Evolutionary conservation across 345 rosid species (phyloP), one percentile per base, ranked within the genome.

Genomic region (Arabidopsis suecica): DNA sequence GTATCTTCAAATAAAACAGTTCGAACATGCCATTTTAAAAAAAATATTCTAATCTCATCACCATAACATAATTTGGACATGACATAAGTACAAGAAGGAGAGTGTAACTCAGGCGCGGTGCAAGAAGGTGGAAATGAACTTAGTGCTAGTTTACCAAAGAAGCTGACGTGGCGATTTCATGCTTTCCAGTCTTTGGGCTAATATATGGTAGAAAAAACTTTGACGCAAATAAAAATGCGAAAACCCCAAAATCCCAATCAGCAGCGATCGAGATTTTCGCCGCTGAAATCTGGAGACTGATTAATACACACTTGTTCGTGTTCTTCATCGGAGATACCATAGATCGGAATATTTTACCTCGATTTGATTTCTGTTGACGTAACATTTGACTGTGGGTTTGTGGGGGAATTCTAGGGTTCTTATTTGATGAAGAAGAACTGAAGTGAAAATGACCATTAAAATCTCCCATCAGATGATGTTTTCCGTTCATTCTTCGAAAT

Each of bases 81-180:
- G 32, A 23, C 25, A 23, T 23, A 23, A 23, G 25, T 28, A 28
- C 4, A 28, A 28, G 45, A 3, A 13, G 14, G 30, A 48, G 59
- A 49, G 8, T 73, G 54, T 0, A 22, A 7, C 9, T 12, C 57
- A 73, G 57, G 38, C 55, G 78, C 57, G 59, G 22, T 20, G 22
- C 22, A 20, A 20, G 22, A 20, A 20, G 18, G 0, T 23, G 22
- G 2, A 6, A 33, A 16, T 50, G 42, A 51, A 28, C 0, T 14
- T 20, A 34, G 69, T 50, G 76, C 36, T 20, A 16, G 16, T 55
- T 10, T 48, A 71, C 49, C 33, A 47, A 16, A 54, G 48, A 73
- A 53, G 40, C 65, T 55, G 78, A 74, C 78, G 78, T 73, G 77
- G 34, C 78, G 14, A 9, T 3, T 45, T 65, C 59, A 73, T 41